Percentiles rank a stretch among this genome's conserved stretches.
Conservation (phyloP, 2,329 filamentous ascomycete genomes). For the Cladosporium sp. region DNA sequence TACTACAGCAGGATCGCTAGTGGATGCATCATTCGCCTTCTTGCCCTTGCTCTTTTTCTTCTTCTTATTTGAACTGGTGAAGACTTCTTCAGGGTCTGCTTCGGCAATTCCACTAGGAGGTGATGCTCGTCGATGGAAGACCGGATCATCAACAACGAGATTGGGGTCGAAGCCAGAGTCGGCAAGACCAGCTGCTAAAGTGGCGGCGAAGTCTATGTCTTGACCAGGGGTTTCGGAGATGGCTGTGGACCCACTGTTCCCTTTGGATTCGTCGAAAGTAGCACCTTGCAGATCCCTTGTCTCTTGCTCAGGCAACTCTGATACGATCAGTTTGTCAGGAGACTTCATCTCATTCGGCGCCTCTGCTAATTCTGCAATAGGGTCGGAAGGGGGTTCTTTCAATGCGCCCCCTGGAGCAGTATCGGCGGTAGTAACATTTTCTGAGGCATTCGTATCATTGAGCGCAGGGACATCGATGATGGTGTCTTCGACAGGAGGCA, state of each 20-base stretch:
- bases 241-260: not conserved
- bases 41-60: slow-evolving; percentile 25
- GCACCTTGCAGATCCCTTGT: not conserved
- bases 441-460: no score
- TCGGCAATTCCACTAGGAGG: slow-evolving; percentile 28
- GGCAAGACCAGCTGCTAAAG: slow-evolving; percentile 43
- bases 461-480: no score
- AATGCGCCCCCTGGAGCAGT: not conserved
- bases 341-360: not conserved
- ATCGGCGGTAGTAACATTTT: no score
- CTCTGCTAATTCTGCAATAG: not conserved
- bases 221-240: slow-evolving; percentile 14
- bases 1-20: not conserved
- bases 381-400: not conserved
- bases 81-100: slow-evolving; percentile 30
- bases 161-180: slow-evolving; percentile 45
- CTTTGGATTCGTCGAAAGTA: not conserved
- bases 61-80: slow-evolving; percentile 26
- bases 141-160: slow-evolving; percentile 41
- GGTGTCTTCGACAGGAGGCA: no score
- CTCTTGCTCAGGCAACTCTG: not conserved
- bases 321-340: not conserved
- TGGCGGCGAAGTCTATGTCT: slow-evolving; percentile 46
- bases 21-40: not conserved
- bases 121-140: slow-evolving; percentile 33